These are phyloP conservation scores for Teunomyces funiuensis DNA, from an alignment of 805 yeast genomes.

Conservation along the genomic window DNA sequence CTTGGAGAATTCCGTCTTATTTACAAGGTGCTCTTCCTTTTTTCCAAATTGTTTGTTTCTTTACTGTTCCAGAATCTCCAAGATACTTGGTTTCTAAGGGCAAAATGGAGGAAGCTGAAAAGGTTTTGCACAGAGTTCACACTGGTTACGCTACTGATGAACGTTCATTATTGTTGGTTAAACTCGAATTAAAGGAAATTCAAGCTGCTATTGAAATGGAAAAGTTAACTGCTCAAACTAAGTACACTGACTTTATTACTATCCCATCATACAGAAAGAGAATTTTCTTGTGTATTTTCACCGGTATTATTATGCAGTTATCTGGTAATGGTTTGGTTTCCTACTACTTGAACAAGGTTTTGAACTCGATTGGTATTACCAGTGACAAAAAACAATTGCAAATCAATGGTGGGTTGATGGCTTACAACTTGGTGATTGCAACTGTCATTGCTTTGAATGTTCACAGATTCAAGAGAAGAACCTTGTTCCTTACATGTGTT, in stretches of 20 bases:
- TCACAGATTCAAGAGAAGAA: slow-evolving; percentile 33
- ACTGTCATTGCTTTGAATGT: slow-evolving; percentile 19
- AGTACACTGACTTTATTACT: slow-evolving; percentile 38
- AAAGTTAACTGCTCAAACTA: slow-evolving; percentile 28
- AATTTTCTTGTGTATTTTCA: slow-evolving; percentile 30
- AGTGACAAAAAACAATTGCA: slow-evolving; percentile 44
- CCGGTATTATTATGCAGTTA: slow-evolving; percentile 42
- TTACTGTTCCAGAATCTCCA: slow-evolving; percentile 43
- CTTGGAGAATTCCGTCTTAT: slow-evolving; percentile 57
- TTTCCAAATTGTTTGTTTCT: slow-evolving; percentile 35
- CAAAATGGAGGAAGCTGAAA: slow-evolving; percentile 24
- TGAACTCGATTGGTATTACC: slow-evolving; percentile 53
- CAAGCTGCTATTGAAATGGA: slow-evolving; percentile 37
- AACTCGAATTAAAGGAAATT: slow-evolving; percentile 24
- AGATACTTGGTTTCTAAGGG: slow-evolving; percentile 26
- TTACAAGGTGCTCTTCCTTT: slow-evolving; percentile 51
- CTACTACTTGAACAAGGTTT: slow-evolving; percentile 50
- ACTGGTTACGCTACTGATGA: slow-evolving; percentile 37
- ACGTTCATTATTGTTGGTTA: slow-evolving; percentile 16
- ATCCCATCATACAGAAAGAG: slow-evolving; percentile 44
- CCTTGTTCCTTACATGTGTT: slow-evolving; percentile 33
- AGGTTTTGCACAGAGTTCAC: slow-evolving; percentile 37
- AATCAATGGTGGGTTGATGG: slow-evolving; percentile 51
- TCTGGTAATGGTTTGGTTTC: slow-evolving; percentile 55
- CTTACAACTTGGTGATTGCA: slow-evolving; percentile 42